Percentiles rank a stretch among this genome's conserved stretches.
Conservation (phyloP, 495 filamentous ascomycete genomes). For the Paragyromitra xinjiangensis region DNA sequence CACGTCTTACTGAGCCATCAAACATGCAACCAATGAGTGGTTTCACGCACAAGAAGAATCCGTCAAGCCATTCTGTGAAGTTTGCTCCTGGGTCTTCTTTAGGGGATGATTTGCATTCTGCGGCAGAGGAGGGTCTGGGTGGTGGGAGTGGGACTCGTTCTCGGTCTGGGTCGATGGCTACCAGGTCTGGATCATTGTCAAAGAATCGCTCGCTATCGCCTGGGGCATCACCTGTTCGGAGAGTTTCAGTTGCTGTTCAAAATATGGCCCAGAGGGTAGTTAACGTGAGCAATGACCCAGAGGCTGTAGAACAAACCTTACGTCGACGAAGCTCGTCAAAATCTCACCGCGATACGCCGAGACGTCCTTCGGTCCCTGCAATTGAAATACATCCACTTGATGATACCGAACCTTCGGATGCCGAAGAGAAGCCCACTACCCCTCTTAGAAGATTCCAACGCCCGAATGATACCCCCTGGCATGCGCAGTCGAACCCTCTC, state of each 20-base stretch:
- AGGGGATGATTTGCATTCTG: conserved; percentile 70
- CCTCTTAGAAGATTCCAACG: conserved; percentile 56
- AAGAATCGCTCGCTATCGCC: conserved; percentile 63
- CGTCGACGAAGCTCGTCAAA: conserved; percentile 69
- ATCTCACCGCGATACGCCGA: conserved; percentile 55
- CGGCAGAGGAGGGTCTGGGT: conserved; percentile 64
- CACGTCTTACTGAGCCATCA: conserved; percentile 69
- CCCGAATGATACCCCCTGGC: conserved; percentile 58
- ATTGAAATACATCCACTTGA: conserved; percentile 67
- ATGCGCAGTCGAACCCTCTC: conserved; percentile 77
- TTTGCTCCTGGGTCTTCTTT: conserved; percentile 63
- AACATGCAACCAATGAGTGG: conserved; percentile 75
- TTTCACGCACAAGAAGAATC: conserved; percentile 56
- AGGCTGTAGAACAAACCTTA: conserved; percentile 77
- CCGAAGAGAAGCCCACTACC: conserved; percentile 62
- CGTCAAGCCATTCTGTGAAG: conserved; percentile 43
- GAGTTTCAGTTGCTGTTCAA: conserved; percentile 85
- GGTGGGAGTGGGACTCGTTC: conserved; percentile 63
- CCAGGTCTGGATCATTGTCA: conserved; percentile 74
- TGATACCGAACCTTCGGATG: conserved; percentile 63
- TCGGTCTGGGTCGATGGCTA: conserved; percentile 61
- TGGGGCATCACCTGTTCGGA: conserved; percentile 73
- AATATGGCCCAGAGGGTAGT: conserved; percentile 98
- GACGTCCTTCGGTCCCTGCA: conserved; percentile 65
- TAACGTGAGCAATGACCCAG: conserved; percentile 86